These are phyloP conservation scores for Colletotrichum sp. DNA, from an alignment of 2,329 filamentous ascomycete species.

Conservation along the genomic window DNA sequence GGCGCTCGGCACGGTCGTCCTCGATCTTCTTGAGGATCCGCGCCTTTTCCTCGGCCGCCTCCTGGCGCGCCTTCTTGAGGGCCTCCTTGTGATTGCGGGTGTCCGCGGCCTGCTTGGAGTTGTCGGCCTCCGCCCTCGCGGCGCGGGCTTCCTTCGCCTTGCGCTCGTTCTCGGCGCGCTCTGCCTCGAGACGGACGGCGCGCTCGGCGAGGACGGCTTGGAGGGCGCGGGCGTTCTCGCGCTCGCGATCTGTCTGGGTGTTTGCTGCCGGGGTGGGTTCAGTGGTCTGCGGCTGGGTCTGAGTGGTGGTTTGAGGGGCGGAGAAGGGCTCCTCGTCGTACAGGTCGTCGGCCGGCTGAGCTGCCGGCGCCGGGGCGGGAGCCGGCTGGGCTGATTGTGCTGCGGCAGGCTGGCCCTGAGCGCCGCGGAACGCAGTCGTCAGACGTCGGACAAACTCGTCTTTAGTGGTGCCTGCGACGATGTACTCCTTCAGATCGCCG, in stretches of 20 bases:
- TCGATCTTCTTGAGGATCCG: constrained; percentile 78
- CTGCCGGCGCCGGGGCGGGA: neutral
- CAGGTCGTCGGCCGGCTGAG: neutral
- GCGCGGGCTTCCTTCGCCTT: constrained; percentile 56
- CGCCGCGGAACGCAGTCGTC: constrained; percentile 34
- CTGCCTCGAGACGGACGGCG: constrained; percentile 47
- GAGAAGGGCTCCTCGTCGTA: neutral
- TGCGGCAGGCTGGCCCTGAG: neutral
- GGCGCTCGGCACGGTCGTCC: constrained; percentile 75
- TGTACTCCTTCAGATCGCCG: constrained; percentile 78
- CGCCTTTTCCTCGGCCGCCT: constrained; percentile 71
- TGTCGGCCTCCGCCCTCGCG: constrained; percentile 45
- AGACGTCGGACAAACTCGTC: constrained; percentile 70
- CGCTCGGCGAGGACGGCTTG: constrained; percentile 55
- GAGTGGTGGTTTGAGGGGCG: neutral
- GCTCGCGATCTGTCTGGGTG: constrained; percentile 23
- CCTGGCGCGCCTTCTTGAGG: constrained; percentile 67
- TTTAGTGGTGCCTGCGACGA: constrained; percentile 67
- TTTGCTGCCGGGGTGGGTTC: constrained; percentile 1
- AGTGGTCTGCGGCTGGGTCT: neutral
- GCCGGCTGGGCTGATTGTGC: neutral
- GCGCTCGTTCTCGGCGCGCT: constrained; percentile 48
- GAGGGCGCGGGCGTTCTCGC: constrained; percentile 22
- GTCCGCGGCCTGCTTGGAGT: constrained; percentile 29
- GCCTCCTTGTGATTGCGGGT: constrained; percentile 56